A percentile compares a stretch with the other conserved stretches of the same genome.
Evolutionary conservation across 352 stramenopile species (phyloP).

Genomic region (Globisporangium viniferum): DNA sequence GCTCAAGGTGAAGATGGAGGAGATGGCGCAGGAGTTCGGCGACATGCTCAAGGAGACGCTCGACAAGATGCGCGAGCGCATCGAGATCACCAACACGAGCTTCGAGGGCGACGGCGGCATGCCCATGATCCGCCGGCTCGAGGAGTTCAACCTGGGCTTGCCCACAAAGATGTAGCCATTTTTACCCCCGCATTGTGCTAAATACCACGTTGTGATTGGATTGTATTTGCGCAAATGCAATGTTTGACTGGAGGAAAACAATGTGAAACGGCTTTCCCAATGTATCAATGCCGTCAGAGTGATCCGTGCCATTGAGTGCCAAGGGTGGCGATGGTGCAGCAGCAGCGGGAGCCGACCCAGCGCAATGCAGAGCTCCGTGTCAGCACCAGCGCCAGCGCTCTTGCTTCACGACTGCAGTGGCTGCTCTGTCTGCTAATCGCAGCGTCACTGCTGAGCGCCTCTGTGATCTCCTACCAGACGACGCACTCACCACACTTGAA

Average conservation of each 20-base stretch:
- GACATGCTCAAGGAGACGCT: constrained; percentile 95
- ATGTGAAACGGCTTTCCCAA: not conserved
- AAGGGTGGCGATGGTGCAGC: not conserved
- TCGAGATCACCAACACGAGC: constrained; percentile 90
- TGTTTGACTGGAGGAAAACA: constrained; percentile 1
- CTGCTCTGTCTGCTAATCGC: constrained; percentile 7
- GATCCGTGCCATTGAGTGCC: not conserved
- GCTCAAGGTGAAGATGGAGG: constrained; percentile 92
- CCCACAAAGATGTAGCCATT: constrained; percentile 33
- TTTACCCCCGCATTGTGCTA: not conserved
- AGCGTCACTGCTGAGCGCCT: constrained; percentile 6
- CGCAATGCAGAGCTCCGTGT: not conserved
- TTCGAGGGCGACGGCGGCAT: constrained; percentile 79
- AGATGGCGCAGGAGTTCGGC: constrained; percentile 93
- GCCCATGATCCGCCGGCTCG: constrained; percentile 79
- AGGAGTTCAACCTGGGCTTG: constrained; percentile 84
- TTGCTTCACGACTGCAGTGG: not conserved
- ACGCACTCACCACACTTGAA: not conserved
- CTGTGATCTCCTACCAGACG: constrained; percentile 6
- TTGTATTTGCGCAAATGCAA: not conserved
- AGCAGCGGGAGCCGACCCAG: not conserved
- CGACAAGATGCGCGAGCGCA: constrained; percentile 93
- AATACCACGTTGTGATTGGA: constrained; percentile 10
- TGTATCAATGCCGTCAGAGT: not conserved
- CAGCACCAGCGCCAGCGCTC: not conserved